Conservation (phyloP, 768 basidiomycete species). For the Podaxis sp. region DNA sequence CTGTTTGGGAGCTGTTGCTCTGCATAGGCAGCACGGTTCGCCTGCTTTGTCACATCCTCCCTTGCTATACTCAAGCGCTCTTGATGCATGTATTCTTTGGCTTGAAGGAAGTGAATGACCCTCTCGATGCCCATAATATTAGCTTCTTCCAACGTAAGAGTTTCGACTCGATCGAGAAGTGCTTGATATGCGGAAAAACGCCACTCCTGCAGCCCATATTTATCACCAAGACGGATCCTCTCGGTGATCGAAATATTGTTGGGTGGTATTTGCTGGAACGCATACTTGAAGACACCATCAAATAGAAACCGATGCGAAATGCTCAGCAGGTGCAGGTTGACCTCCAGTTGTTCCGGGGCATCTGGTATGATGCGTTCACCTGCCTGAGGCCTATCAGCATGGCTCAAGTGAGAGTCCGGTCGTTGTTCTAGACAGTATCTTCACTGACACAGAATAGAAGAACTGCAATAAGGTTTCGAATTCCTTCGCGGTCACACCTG, state of each 20-base stretch:
- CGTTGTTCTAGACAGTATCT: not conserved
- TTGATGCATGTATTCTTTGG: not conserved
- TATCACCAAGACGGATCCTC: conserved; percentile 36
- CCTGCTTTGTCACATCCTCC: no score
- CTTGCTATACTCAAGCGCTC: no score
- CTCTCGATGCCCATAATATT: conserved; percentile 27
- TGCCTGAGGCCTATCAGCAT: not conserved
- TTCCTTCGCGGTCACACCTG: conserved; percentile 32
- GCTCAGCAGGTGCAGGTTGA: conserved; percentile 40
- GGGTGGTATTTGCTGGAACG: conserved; percentile 27
- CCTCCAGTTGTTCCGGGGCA: conserved; percentile 16
- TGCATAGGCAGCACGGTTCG: no score
- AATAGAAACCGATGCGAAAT: conserved; percentile 41
- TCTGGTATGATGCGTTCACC: not conserved
- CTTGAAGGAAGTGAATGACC: not conserved
- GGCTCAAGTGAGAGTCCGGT: no score
- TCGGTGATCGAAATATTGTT: conserved; percentile 25
- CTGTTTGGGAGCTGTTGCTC: no score
- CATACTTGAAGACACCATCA: conserved; percentile 32
- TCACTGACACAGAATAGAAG: conserved; percentile 36
- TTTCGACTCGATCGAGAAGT: conserved; percentile 33
- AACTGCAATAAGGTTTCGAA: conserved; percentile 39
- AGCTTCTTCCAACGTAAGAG: conserved; percentile 28
- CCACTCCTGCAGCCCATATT: conserved; percentile 39
- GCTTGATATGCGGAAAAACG: conserved; percentile 36